Conservation (phyloP, 805 yeast genomes). For the Suhomyces kilbournensis region DNA sequence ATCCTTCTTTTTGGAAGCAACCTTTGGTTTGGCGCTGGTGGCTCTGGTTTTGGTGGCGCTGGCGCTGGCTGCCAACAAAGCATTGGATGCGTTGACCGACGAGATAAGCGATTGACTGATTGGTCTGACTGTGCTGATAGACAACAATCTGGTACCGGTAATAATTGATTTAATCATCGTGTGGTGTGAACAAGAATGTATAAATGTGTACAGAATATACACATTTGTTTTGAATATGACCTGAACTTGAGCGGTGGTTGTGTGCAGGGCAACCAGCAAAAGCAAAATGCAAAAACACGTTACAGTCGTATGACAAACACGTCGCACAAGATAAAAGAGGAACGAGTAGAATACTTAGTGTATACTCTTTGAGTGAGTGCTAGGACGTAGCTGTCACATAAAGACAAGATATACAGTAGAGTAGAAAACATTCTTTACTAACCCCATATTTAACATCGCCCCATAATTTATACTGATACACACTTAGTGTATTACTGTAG, state of each 20-base stretch:
- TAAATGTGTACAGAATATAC: background rate
- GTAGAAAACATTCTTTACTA: no score
- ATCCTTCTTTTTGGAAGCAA: slow-evolving; percentile 10
- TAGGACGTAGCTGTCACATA: no score
- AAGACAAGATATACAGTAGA: no score
- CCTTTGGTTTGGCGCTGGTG: background rate
- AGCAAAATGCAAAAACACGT: no score
- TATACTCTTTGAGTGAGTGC: no score
- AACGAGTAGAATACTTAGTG: no score
- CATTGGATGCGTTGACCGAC: background rate
- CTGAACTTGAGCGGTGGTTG: background rate
- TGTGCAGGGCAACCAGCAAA: no score
- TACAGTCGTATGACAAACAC: background rate
- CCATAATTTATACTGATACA: no score
- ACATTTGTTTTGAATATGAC: background rate
- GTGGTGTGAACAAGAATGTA: background rate
- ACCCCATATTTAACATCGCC: no score
- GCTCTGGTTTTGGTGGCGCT: background rate
- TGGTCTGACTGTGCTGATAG: background rate
- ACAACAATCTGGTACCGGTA: background rate
- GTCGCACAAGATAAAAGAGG: no score
- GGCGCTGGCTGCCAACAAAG: background rate
- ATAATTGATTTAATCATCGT: background rate
- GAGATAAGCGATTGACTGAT: background rate
- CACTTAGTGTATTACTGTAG: no score